Evolutionary conservation across 805 yeast species (phyloP).

Genomic region (Candida michaelii): DNA sequence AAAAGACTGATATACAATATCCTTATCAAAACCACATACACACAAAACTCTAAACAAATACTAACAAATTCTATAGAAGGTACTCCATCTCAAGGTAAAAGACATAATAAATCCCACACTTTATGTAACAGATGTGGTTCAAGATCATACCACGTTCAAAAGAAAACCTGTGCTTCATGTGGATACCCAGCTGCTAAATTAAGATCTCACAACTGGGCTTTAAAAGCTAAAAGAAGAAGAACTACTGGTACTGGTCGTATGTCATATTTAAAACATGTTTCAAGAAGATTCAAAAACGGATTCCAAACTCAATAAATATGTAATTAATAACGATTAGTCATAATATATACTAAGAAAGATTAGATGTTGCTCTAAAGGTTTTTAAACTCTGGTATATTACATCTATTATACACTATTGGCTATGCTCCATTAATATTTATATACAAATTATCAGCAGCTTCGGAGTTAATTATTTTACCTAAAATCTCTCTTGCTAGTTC

Average conservation of each 20-base stretch:
- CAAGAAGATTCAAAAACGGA: constrained; percentile 98
- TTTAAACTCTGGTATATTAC: too few species aligned
- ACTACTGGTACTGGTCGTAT: constrained; percentile 99
- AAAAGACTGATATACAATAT: too few species aligned
- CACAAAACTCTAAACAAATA: constrained; percentile 3
- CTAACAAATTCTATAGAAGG: constrained; percentile 60
- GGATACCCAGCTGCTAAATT: constrained; percentile 99
- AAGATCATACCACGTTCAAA: constrained; percentile 98
- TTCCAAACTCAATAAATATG: constrained; percentile 60
- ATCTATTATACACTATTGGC: constrained; percentile 12
- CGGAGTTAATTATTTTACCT: constrained; percentile 66
- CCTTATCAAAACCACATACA: background rate
- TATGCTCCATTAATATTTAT: constrained; percentile 53
- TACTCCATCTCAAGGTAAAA: constrained; percentile 99
- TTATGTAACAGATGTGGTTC: constrained; percentile 98
- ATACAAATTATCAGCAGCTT: constrained; percentile 76
- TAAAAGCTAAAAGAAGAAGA: constrained; percentile 98
- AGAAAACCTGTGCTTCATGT: constrained; percentile 98
- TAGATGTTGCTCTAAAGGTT: background rate
- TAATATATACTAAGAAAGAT: background rate
- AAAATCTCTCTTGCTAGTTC: constrained; percentile 71
- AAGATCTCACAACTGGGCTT: constrained; percentile 99
- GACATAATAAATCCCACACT: constrained; percentile 99
- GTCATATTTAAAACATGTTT: constrained; percentile 94
- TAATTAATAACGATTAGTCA: constrained; percentile 7